Evolutionary conservation across 2,329 filamentous ascomycete species (phyloP).

Genomic region (Apiospora pterosperma): DNA sequence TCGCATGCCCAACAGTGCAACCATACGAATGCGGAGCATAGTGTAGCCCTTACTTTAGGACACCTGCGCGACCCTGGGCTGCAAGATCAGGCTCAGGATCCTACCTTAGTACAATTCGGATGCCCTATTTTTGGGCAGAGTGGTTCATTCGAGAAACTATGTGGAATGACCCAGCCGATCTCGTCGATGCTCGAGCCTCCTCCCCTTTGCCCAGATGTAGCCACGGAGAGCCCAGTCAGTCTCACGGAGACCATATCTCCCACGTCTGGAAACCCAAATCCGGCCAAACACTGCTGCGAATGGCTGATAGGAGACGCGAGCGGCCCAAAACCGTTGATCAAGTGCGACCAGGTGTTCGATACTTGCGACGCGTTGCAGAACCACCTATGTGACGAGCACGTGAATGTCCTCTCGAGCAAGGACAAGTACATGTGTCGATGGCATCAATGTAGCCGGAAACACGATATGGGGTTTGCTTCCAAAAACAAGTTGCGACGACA

Average conservation of each 20-base stretch:
- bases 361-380: slow-evolving; percentile 19
- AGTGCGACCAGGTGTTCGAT: slow-evolving; percentile 21
- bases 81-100: slow-evolving; percentile 10
- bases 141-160: slow-evolving; percentile 7
- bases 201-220: background rate
- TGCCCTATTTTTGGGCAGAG: slow-evolving; percentile 11
- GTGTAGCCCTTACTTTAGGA: slow-evolving; percentile 23
- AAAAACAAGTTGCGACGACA: slow-evolving; percentile 30
- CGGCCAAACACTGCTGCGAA: slow-evolving; percentile 16
- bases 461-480: slow-evolving; percentile 24
- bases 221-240: slow-evolving; percentile 6
- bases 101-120: slow-evolving; percentile 12
- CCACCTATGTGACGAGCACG: slow-evolving; percentile 23
- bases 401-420: slow-evolving; percentile 20
- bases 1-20: slow-evolving; percentile 20
- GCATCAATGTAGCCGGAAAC: slow-evolving; percentile 23
- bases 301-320: slow-evolving; percentile 16
- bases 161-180: slow-evolving; percentile 6
- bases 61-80: slow-evolving; percentile 21
- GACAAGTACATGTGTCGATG: slow-evolving; percentile 26
- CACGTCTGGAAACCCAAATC: background rate
- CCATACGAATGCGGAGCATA: slow-evolving; percentile 27
- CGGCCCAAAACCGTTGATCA: background rate
- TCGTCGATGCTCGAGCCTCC: slow-evolving; percentile 8
- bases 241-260: slow-evolving; percentile 6